phyloP scores from a whole-genome alignment of 257 asterid genomes.

The Catharanthus roseus region DNA sequence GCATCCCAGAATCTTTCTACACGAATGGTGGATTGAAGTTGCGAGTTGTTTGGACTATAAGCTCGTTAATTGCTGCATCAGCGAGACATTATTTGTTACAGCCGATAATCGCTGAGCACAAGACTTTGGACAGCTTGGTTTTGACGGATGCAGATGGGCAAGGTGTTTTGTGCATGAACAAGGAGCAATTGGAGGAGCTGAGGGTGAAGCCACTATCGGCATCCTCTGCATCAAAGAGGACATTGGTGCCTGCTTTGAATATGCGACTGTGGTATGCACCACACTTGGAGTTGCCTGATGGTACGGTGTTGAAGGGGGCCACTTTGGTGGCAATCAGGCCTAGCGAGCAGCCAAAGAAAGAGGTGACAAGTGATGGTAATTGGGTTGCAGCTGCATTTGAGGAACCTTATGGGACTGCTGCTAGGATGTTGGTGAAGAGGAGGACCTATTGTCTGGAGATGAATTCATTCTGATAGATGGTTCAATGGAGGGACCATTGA shows the following conservation, averaged over 20 bases:
- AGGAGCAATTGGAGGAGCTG: conserved; percentile 82
- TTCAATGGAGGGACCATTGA: background rate
- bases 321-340: conserved; percentile 85
- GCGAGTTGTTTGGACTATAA: conserved; percentile 91
- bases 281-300: conserved; percentile 70
- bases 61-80: conserved; percentile 84
- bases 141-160: conserved; percentile 83
- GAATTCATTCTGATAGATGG: conserved; percentile 62
- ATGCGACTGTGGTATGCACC: conserved; percentile 86
- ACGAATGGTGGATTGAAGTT: conserved; percentile 76
- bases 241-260: conserved; percentile 77
- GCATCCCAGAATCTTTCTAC: conserved; percentile 81
- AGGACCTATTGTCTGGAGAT: conserved; percentile 88
- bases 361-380: conserved; percentile 45
- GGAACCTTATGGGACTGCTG: conserved; percentile 74
- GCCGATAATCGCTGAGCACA: conserved; percentile 73
- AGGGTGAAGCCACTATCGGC: conserved; percentile 86
- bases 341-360: conserved; percentile 66
- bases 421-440: conserved; percentile 76
- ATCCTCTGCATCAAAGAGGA: conserved; percentile 78
- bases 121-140: conserved; percentile 58
- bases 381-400: conserved; percentile 75
- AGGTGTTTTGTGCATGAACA: conserved; percentile 77
- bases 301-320: conserved; percentile 79
- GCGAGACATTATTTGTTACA: conserved; percentile 84